Evolutionary conservation across 2,329 filamentous ascomycete genomes (phyloP), one percentile per base, ranked within the genome.

Genomic region (Conoideocrella luteorostrata): DNA sequence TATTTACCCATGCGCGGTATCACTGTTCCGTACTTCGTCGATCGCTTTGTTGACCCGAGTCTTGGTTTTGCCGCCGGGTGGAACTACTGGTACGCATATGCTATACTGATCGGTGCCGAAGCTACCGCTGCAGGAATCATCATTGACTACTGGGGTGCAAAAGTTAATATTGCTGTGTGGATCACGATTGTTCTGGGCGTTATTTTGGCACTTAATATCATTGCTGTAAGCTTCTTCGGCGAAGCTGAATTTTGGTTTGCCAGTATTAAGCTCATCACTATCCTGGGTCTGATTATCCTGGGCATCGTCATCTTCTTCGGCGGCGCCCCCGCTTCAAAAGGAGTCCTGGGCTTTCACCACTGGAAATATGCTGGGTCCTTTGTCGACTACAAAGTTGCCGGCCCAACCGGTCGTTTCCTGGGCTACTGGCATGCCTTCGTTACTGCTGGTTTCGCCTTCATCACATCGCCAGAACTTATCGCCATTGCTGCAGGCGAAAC

Each of bases 401-500:
- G 75, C 0, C 53, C 56, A 1, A 68, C 71, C 0, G 77, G 78
- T 4, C 63, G 68, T 30, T 82, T 82, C 56, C 66, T 80, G 3
- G 76, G 73, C 7, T 78, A 77, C 53, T 80, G 77, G 74, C 70
- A 69, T 4, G 74, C 71, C 13, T 72, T 78, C 44, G 66, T 75
- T 44, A 69, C 67, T n/a, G 76, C 77, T 7, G 77, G 75, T 0
- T 82, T 82, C 56, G 74, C 76, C 24, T 82, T 81, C 60, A 73
- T 78, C 56, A 77, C 75, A 5, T 78, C 75, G 1, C 76, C 79
- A 13, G 83, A 87, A 56, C 70, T 84, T 33, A 71, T 75, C 45
- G 76, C 76, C 30, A 74, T 82, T 44, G 79, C 82, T 2, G 81
- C 80, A 5, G 81, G 78, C 35, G 81, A 86, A 66, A 78, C 79